phyloP scores from a whole-genome alignment of 2,329 filamentous ascomycete genomes.

The Bipolaris gigantea region DNA sequence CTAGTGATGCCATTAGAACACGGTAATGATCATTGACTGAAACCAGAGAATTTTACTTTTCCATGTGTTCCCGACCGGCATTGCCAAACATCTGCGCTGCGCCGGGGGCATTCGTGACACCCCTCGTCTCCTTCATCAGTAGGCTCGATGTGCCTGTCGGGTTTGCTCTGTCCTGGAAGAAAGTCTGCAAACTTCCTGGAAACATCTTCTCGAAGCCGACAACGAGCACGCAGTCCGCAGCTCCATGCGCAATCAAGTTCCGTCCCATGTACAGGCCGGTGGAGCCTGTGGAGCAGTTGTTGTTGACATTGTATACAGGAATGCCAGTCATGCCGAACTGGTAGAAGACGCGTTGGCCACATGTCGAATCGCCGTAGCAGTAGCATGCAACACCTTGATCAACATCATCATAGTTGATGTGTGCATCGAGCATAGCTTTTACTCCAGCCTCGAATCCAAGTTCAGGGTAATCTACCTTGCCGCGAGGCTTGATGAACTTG shows the following conservation, averaged over 20 bases:
- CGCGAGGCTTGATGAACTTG: conserved; percentile 96
- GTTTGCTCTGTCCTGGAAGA: conserved; percentile 83
- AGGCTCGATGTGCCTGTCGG: conserved; percentile 71
- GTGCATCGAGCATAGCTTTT: conserved; percentile 79
- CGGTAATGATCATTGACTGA: not conserved
- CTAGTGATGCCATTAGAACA: conserved; percentile 48
- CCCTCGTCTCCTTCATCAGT: conserved; percentile 84
- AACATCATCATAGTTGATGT: conserved; percentile 95
- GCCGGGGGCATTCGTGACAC: conserved; percentile 77
- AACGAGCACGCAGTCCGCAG: conserved; percentile 84
- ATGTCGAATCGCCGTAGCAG: conserved; percentile 94
- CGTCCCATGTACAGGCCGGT: conserved; percentile 85
- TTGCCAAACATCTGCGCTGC: conserved; percentile 96
- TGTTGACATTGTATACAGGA: conserved; percentile 97
- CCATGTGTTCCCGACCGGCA: conserved; percentile 90
- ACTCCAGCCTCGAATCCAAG: conserved; percentile 90
- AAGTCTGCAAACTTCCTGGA: conserved; percentile 78
- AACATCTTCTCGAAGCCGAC: conserved; percentile 99
- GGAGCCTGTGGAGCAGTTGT: conserved; percentile 96
- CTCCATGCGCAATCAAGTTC: conserved; percentile 76
- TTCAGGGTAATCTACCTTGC: conserved; percentile 92
- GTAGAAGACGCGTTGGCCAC: conserved; percentile 95
- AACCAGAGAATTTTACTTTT: conserved; percentile 65
- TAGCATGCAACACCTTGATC: conserved; percentile 96
- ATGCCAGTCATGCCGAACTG: conserved; percentile 98